These are phyloP conservation scores for Catunica adiposa DNA, from an alignment of 2,329 filamentous ascomycete species.

Conservation along the genomic window DNA sequence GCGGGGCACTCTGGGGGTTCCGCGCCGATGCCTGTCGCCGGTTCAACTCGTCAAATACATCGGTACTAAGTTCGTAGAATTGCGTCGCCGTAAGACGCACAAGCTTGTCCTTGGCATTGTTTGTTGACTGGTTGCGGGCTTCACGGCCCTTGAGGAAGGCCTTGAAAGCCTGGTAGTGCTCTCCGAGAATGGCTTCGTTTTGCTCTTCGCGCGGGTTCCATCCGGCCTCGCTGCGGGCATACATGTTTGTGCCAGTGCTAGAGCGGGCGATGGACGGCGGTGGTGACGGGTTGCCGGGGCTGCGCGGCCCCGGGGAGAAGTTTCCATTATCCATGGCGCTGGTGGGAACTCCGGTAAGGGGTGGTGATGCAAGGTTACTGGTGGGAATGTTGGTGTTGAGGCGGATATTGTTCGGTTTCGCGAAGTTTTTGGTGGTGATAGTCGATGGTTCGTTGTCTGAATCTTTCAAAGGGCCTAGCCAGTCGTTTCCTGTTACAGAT, in stretches of 20 bases:
- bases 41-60: conserved; percentile 89
- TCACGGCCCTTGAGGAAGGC: conserved; percentile 62
- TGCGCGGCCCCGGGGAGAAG: conserved; percentile 39
- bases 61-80: conserved; percentile 93
- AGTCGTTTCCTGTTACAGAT: conserved; percentile 71
- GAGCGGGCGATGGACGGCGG: conserved; percentile 77
- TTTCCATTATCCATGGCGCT: conserved; percentile 42
- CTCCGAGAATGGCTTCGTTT: conserved; percentile 44
- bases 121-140: conserved; percentile 52
- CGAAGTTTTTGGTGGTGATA: not conserved
- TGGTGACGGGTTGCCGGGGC: conserved; percentile 55
- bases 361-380: conserved; percentile 47
- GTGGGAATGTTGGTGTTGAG: conserved; percentile 31
- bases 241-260: conserved; percentile 60
- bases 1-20: conserved; percentile 41
- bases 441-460: too few relatives aligned
- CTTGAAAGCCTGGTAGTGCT: conserved; percentile 70
- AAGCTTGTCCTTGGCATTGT: conserved; percentile 87
- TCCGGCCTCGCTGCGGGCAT: conserved; percentile 49
- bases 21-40: conserved; percentile 58
- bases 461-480: conserved; percentile 40
- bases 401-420: conserved; percentile 35
- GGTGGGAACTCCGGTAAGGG: conserved; percentile 47
- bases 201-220: conserved; percentile 44
- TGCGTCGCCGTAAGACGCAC: conserved; percentile 78